A percentile compares a stretch with the other conserved stretches of the same genome.
Evolutionary conservation across 1,284 basidiomycete genomes (phyloP).

Genomic region (Jaminaea rosea): DNA sequence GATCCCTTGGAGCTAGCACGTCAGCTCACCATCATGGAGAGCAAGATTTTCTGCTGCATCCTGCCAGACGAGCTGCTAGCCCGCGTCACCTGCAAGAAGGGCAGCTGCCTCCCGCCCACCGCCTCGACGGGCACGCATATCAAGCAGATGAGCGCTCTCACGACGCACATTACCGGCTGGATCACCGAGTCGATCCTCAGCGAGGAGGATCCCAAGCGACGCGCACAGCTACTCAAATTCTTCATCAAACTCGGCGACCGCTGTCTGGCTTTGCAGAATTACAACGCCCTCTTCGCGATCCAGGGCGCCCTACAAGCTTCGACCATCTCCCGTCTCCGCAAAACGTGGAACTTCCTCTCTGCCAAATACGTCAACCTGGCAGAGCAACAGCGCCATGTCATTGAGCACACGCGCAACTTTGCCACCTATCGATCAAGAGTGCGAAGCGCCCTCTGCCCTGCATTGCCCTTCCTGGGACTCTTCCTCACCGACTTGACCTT

Average conservation of each 20-base stretch:
- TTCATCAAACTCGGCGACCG: constrained; percentile 50
- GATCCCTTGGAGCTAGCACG: constrained; percentile 58
- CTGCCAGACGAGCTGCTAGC: constrained; percentile 49
- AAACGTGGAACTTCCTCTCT: constrained; percentile 61
- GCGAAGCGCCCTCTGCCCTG: constrained; percentile 27
- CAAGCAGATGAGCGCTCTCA: constrained; percentile 48
- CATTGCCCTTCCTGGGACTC: constrained; percentile 54
- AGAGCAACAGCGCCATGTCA: constrained; percentile 70
- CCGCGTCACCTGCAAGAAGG: constrained; percentile 40
- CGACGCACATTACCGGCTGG: constrained; percentile 51
- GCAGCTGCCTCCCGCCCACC: too few relatives aligned
- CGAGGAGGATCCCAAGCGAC: constrained; percentile 47
- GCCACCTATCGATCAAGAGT: constrained; percentile 78
- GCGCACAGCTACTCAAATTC: constrained; percentile 48
- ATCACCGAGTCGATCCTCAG: constrained; percentile 49
- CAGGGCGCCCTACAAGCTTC: constrained; percentile 49
- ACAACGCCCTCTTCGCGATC: constrained; percentile 50
- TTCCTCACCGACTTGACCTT: constrained; percentile 90
- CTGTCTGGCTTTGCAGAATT: constrained; percentile 48
- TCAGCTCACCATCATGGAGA: constrained; percentile 51
- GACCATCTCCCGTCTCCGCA: constrained; percentile 43
- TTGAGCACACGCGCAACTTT: constrained; percentile 84
- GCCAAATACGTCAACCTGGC: constrained; percentile 74
- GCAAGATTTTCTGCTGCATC: constrained; percentile 46
- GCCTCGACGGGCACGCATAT: constrained; percentile 34